Conservation (phyloP, 1,284 basidiomycete species). For the Irpex sp. region DNA sequence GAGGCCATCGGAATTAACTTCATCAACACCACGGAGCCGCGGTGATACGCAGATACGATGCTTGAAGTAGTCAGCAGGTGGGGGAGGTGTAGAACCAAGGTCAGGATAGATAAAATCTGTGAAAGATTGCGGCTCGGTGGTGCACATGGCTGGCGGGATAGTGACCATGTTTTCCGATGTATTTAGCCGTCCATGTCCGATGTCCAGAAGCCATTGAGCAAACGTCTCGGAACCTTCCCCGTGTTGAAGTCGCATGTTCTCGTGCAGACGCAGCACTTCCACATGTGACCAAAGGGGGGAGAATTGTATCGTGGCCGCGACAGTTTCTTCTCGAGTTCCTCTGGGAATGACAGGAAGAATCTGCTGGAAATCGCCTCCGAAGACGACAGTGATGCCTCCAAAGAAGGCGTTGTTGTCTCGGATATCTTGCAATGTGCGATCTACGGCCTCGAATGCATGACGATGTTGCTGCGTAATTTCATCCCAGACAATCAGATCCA, state of each 20-base stretch:
- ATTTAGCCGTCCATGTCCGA: conserved; percentile 37
- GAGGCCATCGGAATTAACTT: too few species aligned
- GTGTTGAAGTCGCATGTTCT: conserved; percentile 2
- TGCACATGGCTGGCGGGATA: too few species aligned
- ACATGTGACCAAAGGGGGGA: conserved; percentile 22
- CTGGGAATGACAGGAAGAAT: conserved; percentile 35
- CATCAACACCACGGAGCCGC: too few species aligned
- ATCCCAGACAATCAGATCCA: conserved; percentile 35
- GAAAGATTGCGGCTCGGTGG: too few species aligned
- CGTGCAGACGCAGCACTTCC: too few species aligned
- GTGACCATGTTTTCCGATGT: too few species aligned
- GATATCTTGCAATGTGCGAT: conserved; percentile 31
- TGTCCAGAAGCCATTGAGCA: conserved; percentile 36
- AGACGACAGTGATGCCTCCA: conserved; percentile 37
- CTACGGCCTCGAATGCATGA: conserved; percentile 28
- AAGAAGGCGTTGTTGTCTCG: conserved; percentile 27
- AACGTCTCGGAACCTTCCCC: conserved; percentile 26
- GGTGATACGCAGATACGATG: background rate
- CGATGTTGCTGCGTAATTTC: conserved; percentile 34
- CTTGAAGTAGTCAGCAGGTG: conserved; percentile 22
- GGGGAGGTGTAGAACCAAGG: conserved; percentile 1
- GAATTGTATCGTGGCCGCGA: conserved; percentile 28
- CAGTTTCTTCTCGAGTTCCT: conserved; percentile 32
- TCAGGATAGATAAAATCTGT: background rate
- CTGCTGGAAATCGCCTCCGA: conserved; percentile 42